Percentiles rank a stretch among this genome's conserved stretches.
Evolutionary conservation across 2,329 filamentous ascomycete species (phyloP).

Genomic region (Sarocladium brachiariae): DNA sequence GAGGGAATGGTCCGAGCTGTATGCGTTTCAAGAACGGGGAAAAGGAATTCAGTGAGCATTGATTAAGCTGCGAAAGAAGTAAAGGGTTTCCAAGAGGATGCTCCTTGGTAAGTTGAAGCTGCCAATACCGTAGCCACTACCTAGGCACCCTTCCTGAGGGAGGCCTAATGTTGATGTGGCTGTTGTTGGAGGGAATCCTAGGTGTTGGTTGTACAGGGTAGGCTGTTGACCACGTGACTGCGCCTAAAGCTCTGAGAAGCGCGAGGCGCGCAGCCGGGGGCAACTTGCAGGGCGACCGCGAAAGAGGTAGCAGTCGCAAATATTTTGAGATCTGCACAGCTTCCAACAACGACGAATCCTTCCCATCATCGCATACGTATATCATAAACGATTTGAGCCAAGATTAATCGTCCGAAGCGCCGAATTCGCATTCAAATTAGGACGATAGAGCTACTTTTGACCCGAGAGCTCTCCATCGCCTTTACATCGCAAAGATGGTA

Average conservation of each 20-base stretch:
- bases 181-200: not conserved
- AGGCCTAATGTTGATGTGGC: too few relatives aligned
- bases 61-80: too few relatives aligned
- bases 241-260: constrained; percentile 6
- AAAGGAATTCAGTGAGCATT: too few relatives aligned
- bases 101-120: too few relatives aligned
- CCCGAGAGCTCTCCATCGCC: not conserved
- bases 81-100: too few relatives aligned
- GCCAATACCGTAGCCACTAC: too few relatives aligned
- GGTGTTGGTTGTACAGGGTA: not conserved
- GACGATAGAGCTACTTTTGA: not conserved
- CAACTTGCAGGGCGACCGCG: not conserved
- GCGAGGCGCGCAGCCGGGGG: constrained; percentile 6
- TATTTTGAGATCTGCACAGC: constrained; percentile 8
- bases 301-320: constrained; percentile 7
- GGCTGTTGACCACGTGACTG: not conserved
- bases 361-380: not conserved
- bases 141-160: too few relatives aligned
- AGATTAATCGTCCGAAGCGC: not conserved
- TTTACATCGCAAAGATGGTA: constrained; percentile 52
- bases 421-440: not conserved
- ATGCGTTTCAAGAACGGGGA: too few relatives aligned
- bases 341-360: constrained; percentile 2
- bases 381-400: not conserved
- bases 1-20: too few relatives aligned